Conservation (phyloP, 108 stramenopile genomes). For the Nitzschia sp. region DNA sequence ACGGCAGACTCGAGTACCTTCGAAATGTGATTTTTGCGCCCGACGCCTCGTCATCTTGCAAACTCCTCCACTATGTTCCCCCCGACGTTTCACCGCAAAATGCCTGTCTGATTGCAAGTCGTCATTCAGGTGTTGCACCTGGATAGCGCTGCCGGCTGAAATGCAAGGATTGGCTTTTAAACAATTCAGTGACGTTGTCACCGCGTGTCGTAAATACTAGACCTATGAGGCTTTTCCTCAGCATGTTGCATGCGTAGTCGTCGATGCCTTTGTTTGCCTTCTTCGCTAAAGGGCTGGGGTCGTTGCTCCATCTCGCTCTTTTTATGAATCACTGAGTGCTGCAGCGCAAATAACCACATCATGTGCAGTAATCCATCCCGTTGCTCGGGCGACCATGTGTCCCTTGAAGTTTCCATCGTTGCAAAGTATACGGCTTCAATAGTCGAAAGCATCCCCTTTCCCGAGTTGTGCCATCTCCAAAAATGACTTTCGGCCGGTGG, state of each 20-base stretch:
- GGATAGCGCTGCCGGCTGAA: no score
- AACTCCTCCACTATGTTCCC: conserved; percentile 68
- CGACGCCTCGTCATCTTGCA: conserved; percentile 21
- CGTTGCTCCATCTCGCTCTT: conserved; percentile 27
- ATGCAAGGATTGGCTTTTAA: no score
- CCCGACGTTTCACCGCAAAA: conserved; percentile 74
- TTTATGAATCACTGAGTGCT: conserved; percentile 50
- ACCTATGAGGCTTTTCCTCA: no score
- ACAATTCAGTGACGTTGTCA: no score
- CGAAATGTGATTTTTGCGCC: conserved; percentile 38
- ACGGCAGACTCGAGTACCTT: conserved; percentile 72
- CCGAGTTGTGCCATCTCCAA: conserved; percentile 86
- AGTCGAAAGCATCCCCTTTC: conserved; percentile 67
- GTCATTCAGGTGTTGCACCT: no score
- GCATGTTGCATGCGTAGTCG: not conserved
- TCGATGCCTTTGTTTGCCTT: conserved; percentile 74
- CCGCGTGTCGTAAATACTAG: no score
- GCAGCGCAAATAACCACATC: conserved; percentile 76
- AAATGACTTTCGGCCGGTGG: conserved; percentile 62
- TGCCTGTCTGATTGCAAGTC: conserved; percentile 43
- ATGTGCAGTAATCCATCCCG: conserved; percentile 50
- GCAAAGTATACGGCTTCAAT: conserved; percentile 84
- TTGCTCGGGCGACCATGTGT: conserved; percentile 14
- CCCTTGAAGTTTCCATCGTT: conserved; percentile 41
- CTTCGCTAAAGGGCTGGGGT: conserved; percentile 46